These are phyloP conservation scores for Porodaedalea pini DNA, from an alignment of 1,284 basidiomycete genomes.

Conservation along the genomic window DNA sequence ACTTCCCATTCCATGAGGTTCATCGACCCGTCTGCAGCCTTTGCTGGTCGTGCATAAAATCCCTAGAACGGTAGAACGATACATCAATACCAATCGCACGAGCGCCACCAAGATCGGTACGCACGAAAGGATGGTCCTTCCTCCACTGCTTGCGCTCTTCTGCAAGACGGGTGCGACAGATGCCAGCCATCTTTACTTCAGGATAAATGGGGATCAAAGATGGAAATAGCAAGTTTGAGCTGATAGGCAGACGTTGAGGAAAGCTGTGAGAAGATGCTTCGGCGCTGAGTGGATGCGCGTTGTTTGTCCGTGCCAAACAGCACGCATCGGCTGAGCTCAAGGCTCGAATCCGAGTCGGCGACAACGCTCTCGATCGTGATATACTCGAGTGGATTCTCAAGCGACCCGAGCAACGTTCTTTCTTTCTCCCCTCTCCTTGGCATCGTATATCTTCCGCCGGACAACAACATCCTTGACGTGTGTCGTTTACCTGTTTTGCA, in stretches of 20 bases:
- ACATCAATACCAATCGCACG: slow-evolving; percentile 3
- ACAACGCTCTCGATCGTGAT: no score
- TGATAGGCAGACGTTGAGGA: neutral
- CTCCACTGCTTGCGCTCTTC: slow-evolving; percentile 99
- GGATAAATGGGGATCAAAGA: neutral
- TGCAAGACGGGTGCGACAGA: slow-evolving; percentile 81
- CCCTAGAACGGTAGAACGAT: slow-evolving; percentile 53
- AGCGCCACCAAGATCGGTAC: slow-evolving; percentile 34
- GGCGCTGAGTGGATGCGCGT: neutral
- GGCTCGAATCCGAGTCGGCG: neutral
- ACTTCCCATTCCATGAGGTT: slow-evolving; percentile 99
- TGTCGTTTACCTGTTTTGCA: neutral
- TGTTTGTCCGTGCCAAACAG: slow-evolving; percentile 5
- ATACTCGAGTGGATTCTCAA: neutral
- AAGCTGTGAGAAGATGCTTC: neutral
- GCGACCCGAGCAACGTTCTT: neutral
- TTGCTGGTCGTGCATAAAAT: slow-evolving; percentile 92
- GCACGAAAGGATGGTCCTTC: slow-evolving; percentile 97
- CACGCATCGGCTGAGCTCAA: neutral
- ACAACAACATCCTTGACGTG: neutral
- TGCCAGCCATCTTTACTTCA: slow-evolving; percentile 62
- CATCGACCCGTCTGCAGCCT: slow-evolving; percentile 88
- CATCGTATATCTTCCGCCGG: neutral
- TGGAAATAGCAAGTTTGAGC: neutral
- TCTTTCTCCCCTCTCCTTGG: neutral